Conservation (phyloP, 202 grass and related monocot species). For the Zizania palustris region DNA sequence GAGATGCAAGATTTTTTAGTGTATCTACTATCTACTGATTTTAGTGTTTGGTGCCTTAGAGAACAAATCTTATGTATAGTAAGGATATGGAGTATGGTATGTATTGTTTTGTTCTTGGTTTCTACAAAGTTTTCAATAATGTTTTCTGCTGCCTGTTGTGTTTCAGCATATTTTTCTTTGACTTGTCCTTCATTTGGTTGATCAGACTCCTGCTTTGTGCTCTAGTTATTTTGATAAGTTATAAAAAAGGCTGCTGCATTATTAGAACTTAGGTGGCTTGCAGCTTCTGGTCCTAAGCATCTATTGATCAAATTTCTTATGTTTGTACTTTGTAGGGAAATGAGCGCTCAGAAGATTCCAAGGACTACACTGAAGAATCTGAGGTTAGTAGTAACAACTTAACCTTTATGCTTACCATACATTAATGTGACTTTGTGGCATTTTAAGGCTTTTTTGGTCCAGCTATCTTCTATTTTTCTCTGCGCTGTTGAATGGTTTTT, state of each 20-base stretch:
- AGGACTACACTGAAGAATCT: slow-evolving; percentile 48
- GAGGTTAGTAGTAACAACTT: slow-evolving; percentile 47
- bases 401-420: neutral
- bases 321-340: slow-evolving; percentile 51
- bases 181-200: slow-evolving; percentile 1
- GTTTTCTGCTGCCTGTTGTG: neutral
- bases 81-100: neutral
- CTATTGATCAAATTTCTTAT: slow-evolving; percentile 29
- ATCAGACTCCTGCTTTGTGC: neutral
- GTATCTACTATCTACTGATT: neutral
- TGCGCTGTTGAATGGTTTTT: neutral
- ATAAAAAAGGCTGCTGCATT: neutral
- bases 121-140: slow-evolving; percentile 1
- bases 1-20: neutral
- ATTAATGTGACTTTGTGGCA: slow-evolving; percentile 8
- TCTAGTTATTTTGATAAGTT: slow-evolving; percentile 7
- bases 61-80: neutral
- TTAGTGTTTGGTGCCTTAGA: neutral
- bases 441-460: slow-evolving; percentile 32
- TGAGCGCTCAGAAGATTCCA: slow-evolving; percentile 35
- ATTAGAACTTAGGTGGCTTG: neutral
- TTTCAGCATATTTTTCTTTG: neutral
- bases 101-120: neutral
- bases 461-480: slow-evolving; percentile 6
- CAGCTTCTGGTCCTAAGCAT: slow-evolving; percentile 15